These are phyloP conservation scores for Sugiyamaella valdiviana DNA, from an alignment of 805 yeast genomes.

Conservation along the genomic window DNA sequence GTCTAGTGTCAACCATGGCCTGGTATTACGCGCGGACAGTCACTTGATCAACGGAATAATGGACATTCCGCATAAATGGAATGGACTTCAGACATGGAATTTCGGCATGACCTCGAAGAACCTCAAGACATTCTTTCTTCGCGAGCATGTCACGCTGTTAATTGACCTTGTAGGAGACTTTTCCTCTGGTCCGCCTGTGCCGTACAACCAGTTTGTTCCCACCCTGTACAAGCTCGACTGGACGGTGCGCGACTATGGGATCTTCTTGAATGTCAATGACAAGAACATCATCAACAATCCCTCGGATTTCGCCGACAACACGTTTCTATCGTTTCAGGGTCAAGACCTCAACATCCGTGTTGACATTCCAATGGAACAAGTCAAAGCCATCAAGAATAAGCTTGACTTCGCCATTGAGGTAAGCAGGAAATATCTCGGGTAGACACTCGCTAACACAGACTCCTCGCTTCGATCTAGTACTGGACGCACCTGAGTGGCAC, in stretches of 20 bases:
- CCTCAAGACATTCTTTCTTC: conserved; percentile 55
- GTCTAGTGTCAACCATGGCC: conserved; percentile 84
- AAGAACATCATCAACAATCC: conserved; percentile 86
- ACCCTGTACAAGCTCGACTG: conserved; percentile 56
- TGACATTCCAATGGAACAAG: conserved; percentile 50
- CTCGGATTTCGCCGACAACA: conserved; percentile 72
- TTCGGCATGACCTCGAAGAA: conserved; percentile 48
- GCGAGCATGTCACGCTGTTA: conserved; percentile 75
- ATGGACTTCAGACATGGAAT: conserved; percentile 66
- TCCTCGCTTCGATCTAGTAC: conserved; percentile 51
- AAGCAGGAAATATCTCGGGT: conserved; percentile 1
- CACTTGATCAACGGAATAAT: conserved; percentile 52
- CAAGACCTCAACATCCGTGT: conserved; percentile 43
- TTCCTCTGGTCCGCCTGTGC: conserved; percentile 53
- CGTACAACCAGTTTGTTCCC: conserved; percentile 75
- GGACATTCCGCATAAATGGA: conserved; percentile 77
- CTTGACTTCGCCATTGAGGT: conserved; percentile 40
- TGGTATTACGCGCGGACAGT: conserved; percentile 55
- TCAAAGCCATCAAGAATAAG: conserved; percentile 41
- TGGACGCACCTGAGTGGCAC: conserved; percentile 90
- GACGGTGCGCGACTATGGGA: conserved; percentile 48
- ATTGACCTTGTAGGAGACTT: conserved; percentile 74
- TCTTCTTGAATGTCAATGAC: conserved; percentile 78
- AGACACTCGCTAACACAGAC: conserved; percentile 32
- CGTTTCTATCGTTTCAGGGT: conserved; percentile 69